Evolutionary conservation across 768 basidiomycete species (phyloP).

Genomic region (Grammothele lineata): DNA sequence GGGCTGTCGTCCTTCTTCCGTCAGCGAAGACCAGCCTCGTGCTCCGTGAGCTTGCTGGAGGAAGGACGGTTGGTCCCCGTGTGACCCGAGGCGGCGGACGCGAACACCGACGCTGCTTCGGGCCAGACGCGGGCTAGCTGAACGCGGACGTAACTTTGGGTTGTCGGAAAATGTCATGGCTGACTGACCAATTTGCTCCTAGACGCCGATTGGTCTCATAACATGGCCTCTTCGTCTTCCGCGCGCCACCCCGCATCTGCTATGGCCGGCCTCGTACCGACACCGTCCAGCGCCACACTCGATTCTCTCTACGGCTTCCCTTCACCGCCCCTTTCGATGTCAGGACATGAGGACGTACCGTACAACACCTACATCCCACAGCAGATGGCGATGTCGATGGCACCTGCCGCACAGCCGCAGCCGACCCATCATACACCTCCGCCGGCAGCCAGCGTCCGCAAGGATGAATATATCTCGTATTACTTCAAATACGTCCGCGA

Average conservation of each 20-base stretch:
- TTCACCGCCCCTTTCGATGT: slow-evolving; percentile 4
- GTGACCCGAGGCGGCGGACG: too few species aligned
- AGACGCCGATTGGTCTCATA: slow-evolving; percentile 14
- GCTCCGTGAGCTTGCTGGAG: too few species aligned
- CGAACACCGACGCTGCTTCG: too few species aligned
- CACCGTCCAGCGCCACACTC: slow-evolving; percentile 6
- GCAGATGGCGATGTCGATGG: slow-evolving; percentile 25
- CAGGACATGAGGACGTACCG: slow-evolving; percentile 8
- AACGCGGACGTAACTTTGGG: too few species aligned
- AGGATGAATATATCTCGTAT: slow-evolving; percentile 61
- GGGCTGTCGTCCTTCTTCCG: too few species aligned
- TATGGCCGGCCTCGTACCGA: slow-evolving; percentile 37
- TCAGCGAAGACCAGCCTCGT: too few species aligned
- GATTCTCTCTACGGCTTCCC: slow-evolving; percentile 12
- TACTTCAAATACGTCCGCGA: slow-evolving; percentile 72
- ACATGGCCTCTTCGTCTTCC: slow-evolving; percentile 26
- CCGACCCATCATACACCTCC: not conserved
- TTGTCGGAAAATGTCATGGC: too few species aligned
- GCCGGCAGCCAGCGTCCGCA: slow-evolving; percentile 38
- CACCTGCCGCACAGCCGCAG: slow-evolving; percentile 7
- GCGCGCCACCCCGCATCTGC: slow-evolving; percentile 16
- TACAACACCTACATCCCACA: slow-evolving; percentile 4
- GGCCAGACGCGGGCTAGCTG: too few species aligned
- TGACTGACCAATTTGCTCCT: too few species aligned
- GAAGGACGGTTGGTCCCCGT: too few species aligned